These are phyloP conservation scores for Phytophthora citrophthora DNA, from an alignment of 352 stramenopile genomes.

Conservation along the genomic window DNA sequence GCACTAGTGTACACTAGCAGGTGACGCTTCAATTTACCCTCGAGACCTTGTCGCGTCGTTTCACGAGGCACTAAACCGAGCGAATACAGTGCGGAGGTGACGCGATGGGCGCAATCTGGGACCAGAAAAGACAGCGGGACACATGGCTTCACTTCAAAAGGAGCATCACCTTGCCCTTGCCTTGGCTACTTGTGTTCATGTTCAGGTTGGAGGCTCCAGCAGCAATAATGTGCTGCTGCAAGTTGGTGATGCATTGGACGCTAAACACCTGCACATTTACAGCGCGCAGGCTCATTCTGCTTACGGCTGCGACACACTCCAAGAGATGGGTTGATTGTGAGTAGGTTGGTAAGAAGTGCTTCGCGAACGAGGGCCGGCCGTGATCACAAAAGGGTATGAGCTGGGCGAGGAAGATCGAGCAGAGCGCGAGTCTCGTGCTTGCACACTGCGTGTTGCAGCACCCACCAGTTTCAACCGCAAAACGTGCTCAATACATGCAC, in stretches of 20 bases:
- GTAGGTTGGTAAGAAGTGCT: slow-evolving; percentile 1
- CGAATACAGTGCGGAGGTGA: slow-evolving; percentile 5
- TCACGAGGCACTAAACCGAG: slow-evolving; percentile 6
- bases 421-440: slow-evolving; percentile 11
- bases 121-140: slow-evolving; percentile 16
- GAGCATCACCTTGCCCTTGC: not conserved
- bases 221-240: not conserved
- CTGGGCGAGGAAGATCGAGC: slow-evolving; percentile 9
- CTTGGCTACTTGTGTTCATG: too few relatives aligned
- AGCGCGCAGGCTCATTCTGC: too few relatives aligned
- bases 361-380: not conserved
- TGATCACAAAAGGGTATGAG: slow-evolving; percentile 2
- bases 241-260: not conserved
- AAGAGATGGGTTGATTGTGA: slow-evolving; percentile 21
- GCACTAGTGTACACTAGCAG: too few relatives aligned
- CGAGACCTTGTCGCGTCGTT: slow-evolving; percentile 23
- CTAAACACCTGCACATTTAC: too few relatives aligned
- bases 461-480: slow-evolving; percentile 10
- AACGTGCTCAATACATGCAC: not conserved
- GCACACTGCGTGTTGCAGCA: slow-evolving; percentile 15
- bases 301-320: not conserved
- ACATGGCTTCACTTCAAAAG: slow-evolving; percentile 20
- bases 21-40: slow-evolving; percentile 21
- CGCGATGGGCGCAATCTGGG: slow-evolving; percentile 8
- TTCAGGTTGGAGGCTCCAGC: not conserved